Percentiles rank a stretch among this genome's conserved stretches.
Evolutionary conservation across 1,284 basidiomycete genomes (phyloP).

Genomic region (Thelephora terrestris): DNA sequence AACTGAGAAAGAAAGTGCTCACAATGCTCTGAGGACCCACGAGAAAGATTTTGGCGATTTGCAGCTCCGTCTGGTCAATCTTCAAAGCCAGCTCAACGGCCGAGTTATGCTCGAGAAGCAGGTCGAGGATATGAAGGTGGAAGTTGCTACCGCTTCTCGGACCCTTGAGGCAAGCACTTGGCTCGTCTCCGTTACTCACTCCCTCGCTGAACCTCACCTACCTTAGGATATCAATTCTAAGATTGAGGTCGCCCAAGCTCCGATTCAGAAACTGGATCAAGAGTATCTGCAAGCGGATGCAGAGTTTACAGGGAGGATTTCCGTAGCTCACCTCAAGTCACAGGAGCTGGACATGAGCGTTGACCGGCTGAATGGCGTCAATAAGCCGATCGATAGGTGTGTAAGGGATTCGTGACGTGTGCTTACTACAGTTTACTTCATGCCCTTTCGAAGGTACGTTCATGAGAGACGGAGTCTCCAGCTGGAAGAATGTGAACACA

Average conservation of each 20-base stretch:
- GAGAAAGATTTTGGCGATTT: slow-evolving; percentile 52
- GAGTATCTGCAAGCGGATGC: slow-evolving; percentile 46
- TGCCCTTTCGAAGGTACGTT: slow-evolving; percentile 47
- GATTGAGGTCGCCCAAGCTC: slow-evolving; percentile 53
- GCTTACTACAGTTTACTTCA: background rate
- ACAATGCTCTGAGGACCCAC: slow-evolving; percentile 39
- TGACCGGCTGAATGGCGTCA: slow-evolving; percentile 54
- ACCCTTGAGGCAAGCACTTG: slow-evolving; percentile 17
- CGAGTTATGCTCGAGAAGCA: slow-evolving; percentile 51
- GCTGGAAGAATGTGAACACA: slow-evolving; percentile 52
- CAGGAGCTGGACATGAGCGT: slow-evolving; percentile 60
- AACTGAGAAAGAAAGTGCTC: slow-evolving; percentile 60
- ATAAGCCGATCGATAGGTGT: slow-evolving; percentile 56
- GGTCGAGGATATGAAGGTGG: slow-evolving; percentile 53
- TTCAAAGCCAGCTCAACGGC: slow-evolving; percentile 55
- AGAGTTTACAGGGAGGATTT: slow-evolving; percentile 40
- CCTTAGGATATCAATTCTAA: slow-evolving; percentile 56
- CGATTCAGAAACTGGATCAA: slow-evolving; percentile 58
- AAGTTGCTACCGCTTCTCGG: slow-evolving; percentile 29
- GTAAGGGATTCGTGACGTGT: slow-evolving; percentile 11
- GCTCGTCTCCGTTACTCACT: background rate
- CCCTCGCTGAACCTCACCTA: background rate
- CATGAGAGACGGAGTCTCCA: slow-evolving; percentile 55
- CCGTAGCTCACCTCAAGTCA: slow-evolving; percentile 40
- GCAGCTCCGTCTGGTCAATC: slow-evolving; percentile 52